Evolutionary conservation across 225 moss, liverwort and hornwort species (phyloP), one percentile per base, ranked within the genome.

Genomic region (Ulota crispa): DNA sequence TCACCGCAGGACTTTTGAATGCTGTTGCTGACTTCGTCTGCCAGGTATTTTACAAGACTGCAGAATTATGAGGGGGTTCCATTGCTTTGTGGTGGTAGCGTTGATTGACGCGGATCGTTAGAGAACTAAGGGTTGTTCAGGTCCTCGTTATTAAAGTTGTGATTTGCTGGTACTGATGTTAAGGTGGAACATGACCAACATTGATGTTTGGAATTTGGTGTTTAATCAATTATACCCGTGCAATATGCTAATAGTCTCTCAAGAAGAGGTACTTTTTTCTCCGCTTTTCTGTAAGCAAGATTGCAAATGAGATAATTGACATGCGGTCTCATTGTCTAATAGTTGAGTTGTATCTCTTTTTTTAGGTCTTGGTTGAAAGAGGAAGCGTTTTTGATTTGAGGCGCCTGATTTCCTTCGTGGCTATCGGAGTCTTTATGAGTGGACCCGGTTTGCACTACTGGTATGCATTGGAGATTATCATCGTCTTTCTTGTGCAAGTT

Each of bases 391-490:
- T 92, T 64, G 92, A 90, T 78, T 83, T 92, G 41, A 83, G 88
- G 82, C 88, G 92, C 79, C 76, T 92, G 80, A 62, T 92, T 72
- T 90, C 90, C 20, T 90, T 99, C 81, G 87, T 92, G 52, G 90
- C 93, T 61, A 94, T 99, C 56, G 99, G 99, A 55, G 47, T 99
- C 26, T 94, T 91, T 73, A 87, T 94, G 83, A 99, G 88, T 83
- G 99, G 96, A 68, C 99, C 96, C 68, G 96, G 96, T 56, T 86
- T 99, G 77, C 99, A 96, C 86, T 99, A 89, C 81, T 96, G 96
- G 96, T 96, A 92, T 13, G 82, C 57, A 75, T 72, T 56, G 57
- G 42, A 69, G 3, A 31, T 43, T 15, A 0, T 43, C 56, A 19
- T 30, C 75, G 36, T 19, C 64, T 45, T 56, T 79, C 43, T 63